These are phyloP conservation scores for Boletus tomentosulus DNA, from an alignment of 768 basidiomycete genomes.

Conservation along the genomic window DNA sequence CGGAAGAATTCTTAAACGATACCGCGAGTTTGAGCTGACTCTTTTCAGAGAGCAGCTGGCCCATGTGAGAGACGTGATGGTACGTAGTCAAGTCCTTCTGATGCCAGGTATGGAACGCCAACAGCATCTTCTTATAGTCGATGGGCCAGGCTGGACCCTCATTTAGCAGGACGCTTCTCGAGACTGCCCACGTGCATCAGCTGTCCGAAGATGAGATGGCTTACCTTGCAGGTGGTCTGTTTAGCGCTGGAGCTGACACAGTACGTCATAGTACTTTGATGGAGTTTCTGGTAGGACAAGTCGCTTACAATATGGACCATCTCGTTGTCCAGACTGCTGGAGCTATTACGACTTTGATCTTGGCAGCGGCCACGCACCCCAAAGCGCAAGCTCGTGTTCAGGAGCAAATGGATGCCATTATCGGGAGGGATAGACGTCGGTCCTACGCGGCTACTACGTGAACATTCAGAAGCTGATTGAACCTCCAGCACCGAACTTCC, in stretches of 20 bases:
- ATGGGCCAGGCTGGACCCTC: constrained; percentile 15
- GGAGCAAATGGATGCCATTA: constrained; percentile 45
- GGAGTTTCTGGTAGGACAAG: background rate
- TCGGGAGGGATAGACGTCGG: constrained; percentile 34
- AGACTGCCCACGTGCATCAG: constrained; percentile 43
- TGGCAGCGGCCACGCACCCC: constrained; percentile 50
- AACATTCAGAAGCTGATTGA: background rate
- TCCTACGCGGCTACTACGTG: background rate
- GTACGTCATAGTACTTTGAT: constrained; percentile 11
- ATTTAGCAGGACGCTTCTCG: constrained; percentile 51
- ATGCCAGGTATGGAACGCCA: background rate
- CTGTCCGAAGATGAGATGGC: constrained; percentile 50
- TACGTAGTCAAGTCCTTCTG: background rate
- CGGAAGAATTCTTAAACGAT: constrained; percentile 24
- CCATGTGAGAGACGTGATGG: constrained; percentile 1
- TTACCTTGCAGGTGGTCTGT: constrained; percentile 56
- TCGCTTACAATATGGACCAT: background rate
- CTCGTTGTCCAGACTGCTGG: constrained; percentile 36
- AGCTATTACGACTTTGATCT: constrained; percentile 44
- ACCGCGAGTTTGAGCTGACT: constrained; percentile 44
- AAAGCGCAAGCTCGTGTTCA: constrained; percentile 45
- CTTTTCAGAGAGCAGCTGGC: constrained; percentile 44
- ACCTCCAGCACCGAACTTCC: constrained; percentile 31
- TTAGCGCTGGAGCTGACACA: constrained; percentile 59
- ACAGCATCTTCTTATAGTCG: constrained; percentile 6